phyloP scores from a whole-genome alignment of 345 rosid genomes.

The Dovyalis caffra region DNA sequence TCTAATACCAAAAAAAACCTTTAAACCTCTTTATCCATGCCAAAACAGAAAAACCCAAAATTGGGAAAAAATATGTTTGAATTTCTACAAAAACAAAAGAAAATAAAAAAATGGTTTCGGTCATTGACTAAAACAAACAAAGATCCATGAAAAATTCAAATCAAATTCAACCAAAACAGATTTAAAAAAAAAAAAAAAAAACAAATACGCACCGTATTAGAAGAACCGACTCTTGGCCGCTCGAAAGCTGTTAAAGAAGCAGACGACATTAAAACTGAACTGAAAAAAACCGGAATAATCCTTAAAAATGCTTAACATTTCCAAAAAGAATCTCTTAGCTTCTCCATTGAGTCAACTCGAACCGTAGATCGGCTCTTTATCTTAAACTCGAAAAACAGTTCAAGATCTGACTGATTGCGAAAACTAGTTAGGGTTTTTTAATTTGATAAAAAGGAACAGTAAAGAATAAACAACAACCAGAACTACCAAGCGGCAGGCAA shows the following conservation, averaged over 20 bases:
- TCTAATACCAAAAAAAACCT: not conserved
- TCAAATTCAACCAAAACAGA: not conserved
- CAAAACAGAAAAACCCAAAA: not conserved
- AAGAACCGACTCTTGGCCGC: conserved; percentile 61
- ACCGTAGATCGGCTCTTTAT: conserved; percentile 28
- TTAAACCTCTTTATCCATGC: not conserved
- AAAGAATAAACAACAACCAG: conserved; percentile 27
- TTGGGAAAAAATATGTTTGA: not conserved
- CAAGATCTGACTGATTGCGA: conserved; percentile 33
- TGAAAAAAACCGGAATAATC: not conserved
- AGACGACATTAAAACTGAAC: conserved; percentile 63
- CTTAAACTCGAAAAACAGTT: not conserved
- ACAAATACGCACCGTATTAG: conserved; percentile 62
- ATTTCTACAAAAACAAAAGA: not conserved
- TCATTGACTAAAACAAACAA: not conserved
- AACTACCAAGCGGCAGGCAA: not conserved
- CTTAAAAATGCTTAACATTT: conserved; percentile 20
- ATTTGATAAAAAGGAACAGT: conserved; percentile 15
- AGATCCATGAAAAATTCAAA: not conserved
- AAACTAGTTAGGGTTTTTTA: conserved; percentile 23
- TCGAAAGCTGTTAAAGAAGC: conserved; percentile 80
- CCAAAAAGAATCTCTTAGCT: conserved; percentile 8
- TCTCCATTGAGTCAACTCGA: conserved; percentile 23
- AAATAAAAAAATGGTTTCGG: not conserved
- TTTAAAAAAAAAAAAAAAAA: conserved; percentile 6